Evolutionary conservation across 169 alveolate species (phyloP), one percentile per base, ranked within the genome.

Genomic region (Cryptosporidium meleagridis): DNA sequence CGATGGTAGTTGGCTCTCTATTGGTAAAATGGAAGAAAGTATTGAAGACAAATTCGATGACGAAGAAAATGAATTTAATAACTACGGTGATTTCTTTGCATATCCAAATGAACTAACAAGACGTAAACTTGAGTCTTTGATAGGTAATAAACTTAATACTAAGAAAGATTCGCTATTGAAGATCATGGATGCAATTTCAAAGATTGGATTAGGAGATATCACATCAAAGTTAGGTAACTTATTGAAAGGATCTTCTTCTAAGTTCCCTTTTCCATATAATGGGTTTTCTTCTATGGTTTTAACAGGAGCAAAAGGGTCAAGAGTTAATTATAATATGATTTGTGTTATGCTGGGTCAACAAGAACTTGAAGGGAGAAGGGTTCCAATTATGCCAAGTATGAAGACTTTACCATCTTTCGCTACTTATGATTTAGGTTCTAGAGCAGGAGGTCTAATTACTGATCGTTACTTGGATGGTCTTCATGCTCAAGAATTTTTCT

Each of bases 291-390:
- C 98, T 65, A 98, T 98, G 99, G 98, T 98, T 58, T 93, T 95
- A 71, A 96, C 99, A 5, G 99, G 99, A 16, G 99, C 99, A 6
- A 97, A 98, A 91, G 99, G 99, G 45, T 95, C 98, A 68, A 95
- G 94, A 73, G 99, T 97, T 45, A 98, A 97, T 85, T 96, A 96
- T 86, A 93, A 98, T 18, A 96, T 97, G 97, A 97, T 97, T 16
- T 95, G 98, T 75, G 96, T 97, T 67, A 85, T 97, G 87, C 91
- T 97, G 33, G 99, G 99, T 14, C 98, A 98, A 92, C 98, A 98
- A 95, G 98, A 96, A 91, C 93, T 97, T 44, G 99, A 97, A 92
- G 99, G 99, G 14, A 93, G 97, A 73, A 94, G 99, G 87, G 99
- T 97, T 29, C 99, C 99, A 12, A 93, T 96, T 31, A 96, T 97